Percentiles rank a stretch among this genome's conserved stretches.
Conservation (phyloP, 768 basidiomycete genomes). For the Tricholoma sp. region DNA sequence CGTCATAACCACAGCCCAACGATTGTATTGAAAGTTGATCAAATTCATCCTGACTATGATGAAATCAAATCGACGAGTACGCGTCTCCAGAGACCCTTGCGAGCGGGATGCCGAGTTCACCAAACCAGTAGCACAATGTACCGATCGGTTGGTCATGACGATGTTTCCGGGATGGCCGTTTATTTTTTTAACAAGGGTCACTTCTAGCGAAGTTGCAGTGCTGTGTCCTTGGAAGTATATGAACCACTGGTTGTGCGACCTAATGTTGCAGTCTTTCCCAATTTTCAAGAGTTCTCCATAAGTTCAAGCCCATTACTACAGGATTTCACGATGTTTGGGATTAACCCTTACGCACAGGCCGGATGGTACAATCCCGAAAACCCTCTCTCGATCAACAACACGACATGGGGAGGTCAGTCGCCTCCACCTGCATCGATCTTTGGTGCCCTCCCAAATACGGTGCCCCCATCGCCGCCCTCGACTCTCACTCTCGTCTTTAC, state of each 20-base stretch:
- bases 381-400: slow-evolving; percentile 12
- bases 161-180: not conserved
- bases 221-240: not conserved
- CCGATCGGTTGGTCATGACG: not conserved
- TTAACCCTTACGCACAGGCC: slow-evolving; percentile 15
- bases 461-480: not conserved
- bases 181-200: not conserved
- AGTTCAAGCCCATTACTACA: not conserved
- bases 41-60: not conserved
- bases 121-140: not conserved
- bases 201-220: not conserved
- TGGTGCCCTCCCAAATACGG: slow-evolving; percentile 10
- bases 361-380: slow-evolving; percentile 14
- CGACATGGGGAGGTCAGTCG: slow-evolving; percentile 9
- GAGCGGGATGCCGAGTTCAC: not conserved
- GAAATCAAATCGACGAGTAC: not conserved
- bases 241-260: not conserved
- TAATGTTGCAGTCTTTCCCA: not conserved
- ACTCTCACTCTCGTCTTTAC: slow-evolving; percentile 29
- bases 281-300: not conserved
- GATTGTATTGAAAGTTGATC: not conserved
- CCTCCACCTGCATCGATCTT: slow-evolving; percentile 11
- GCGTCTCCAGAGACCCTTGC: not conserved
- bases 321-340: not conserved
- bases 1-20: not conserved